Base-by-base conservation (phyloP, 805 yeast genomes). In the Cyberlindnera xishuangbannaensis region DNA sequence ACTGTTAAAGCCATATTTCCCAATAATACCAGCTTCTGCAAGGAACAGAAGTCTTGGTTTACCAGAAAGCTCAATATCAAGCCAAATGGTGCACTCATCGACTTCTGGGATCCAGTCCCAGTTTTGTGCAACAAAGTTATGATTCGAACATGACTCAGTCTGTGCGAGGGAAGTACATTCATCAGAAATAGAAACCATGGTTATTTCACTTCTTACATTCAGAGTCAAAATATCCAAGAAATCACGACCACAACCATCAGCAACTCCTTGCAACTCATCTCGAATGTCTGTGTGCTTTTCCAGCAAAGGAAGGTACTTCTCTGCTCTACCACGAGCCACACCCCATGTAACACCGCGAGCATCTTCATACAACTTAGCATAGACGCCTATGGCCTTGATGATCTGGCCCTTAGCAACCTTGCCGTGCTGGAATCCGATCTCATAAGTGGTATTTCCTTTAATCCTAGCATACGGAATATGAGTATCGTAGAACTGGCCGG, bases 21-120 rank as follows among this genome's bases (percentile, higher is more conserved):
- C 53, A 36, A 49, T 45, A 25, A 49, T 49, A 7, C 53, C 53
- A 19, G 51, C 51, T 23, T 49, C 53, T 4, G 57, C 56, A 4
- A 51, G 33, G 20, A 48, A 43, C 20, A 51, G 28, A 15, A 55
- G 17, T 21, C 47, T 43, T 14, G 58, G 55, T 22, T 52, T 47
- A 5, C 40, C 37, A 10, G 14, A 15, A 18, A 41, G 54, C 17
- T 34, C 44, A 16, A 54, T 38, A 27, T 54, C 57, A 24, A 54
- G 32, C 35, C 52, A 47, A n/a, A 54, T 34, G 11, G 50, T 36
- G 15, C 39, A 37, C 18, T 43, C 45, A 19, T 41, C 37, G 23
- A 54, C 37, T 27, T 43, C 54, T 12, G 48, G 44, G 22, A 51
- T 47, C 69, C 69, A 64, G 42, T 64, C 69, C 69, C 69, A 64